Base-by-base conservation (phyloP, 441 rosid genomes). In the Iberis amara region DNA sequence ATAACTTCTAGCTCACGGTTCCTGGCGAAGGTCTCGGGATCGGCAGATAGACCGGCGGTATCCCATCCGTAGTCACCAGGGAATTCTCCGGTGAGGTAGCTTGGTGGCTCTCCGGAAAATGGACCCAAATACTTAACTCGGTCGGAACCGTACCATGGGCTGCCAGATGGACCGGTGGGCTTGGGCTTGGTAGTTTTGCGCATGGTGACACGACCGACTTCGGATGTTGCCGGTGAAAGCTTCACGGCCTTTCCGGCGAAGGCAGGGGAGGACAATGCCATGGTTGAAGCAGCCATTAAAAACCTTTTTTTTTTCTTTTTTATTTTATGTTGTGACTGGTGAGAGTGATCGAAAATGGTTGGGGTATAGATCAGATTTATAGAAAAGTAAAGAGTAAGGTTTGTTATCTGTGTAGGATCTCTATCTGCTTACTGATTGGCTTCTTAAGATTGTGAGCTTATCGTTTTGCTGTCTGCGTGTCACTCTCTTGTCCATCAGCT, bases 31-130 rank as follows among this genome's bases (percentile, higher is more conserved):
- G 94, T 85, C 63, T 80, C 89, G 0, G 87, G 94, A 57, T 85
- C 90, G 5, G 95, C 90, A 0, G 90, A 85, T 40, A 85, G 76
- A 8, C 94, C 94, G 1, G 89, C 89, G 0, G 94, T 82, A 83
- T 85, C 89, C 94, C 89, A 85, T 3, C 89, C 89, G 11, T 82
- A 85, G 71, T 85, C 87, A 0, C 89, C 87, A 0, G 89, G 85
- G 73, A 85, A 80, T 52, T 80, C 83, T 0, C 89, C 82, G 0
- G 94, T 85, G 49, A 85, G 74, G 74, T 85, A 85, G 63, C 73
- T 60, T 2, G 86, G 89, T 3, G 86, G 72, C 55, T 85, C 84
- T 0, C 89, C 89, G 1, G 94, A 85, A 71, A 85, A 71, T 9
- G 86, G 86, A 18, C 94, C 94, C 59, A 85, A 58, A 79, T 84